A percentile compares a stretch with the other conserved stretches of the same genome.
phyloP scores from a whole-genome alignment of 2,329 filamentous ascomycete species.

The Passalora sequoiae region DNA sequence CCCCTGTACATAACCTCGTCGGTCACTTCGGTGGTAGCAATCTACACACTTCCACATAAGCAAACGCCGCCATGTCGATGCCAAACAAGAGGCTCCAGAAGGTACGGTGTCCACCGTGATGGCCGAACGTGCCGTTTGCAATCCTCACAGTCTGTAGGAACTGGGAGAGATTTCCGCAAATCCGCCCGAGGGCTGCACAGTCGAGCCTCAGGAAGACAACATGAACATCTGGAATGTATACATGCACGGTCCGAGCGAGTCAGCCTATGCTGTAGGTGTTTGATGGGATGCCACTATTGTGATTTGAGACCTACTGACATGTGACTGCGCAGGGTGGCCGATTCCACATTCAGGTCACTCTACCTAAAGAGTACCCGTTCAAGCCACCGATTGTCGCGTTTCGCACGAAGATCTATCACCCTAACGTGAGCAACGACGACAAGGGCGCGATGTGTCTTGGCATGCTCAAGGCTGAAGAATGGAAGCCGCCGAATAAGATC shows the following conservation, averaged over 20 bases:
- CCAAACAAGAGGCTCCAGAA: slow-evolving; percentile 47
- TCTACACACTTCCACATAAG: too few species aligned
- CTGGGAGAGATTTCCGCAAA: slow-evolving; percentile 52
- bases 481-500: slow-evolving; percentile 83
- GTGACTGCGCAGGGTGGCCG: slow-evolving; percentile 56
- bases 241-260: slow-evolving; percentile 61
- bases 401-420: slow-evolving; percentile 88
- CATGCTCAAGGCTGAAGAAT: slow-evolving; percentile 77
- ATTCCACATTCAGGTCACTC: slow-evolving; percentile 66
- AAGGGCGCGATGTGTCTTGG: slow-evolving; percentile 80
- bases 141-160: slow-evolving; percentile 47
- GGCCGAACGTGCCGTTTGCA: too few species aligned
- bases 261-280: slow-evolving; percentile 59
- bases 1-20: neutral
- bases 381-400: slow-evolving; percentile 77
- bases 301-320: slow-evolving; percentile 1
- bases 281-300: too few species aligned
- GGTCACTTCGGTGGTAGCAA: too few species aligned
- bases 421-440: slow-evolving; percentile 84
- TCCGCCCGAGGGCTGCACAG: slow-evolving; percentile 53
- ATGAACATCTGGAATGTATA: slow-evolving; percentile 63
- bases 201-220: slow-evolving; percentile 58
- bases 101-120: slow-evolving; percentile 24
- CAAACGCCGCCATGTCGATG: too few species aligned
- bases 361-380: slow-evolving; percentile 83